Percentiles rank a stretch among this genome's conserved stretches.
Conservation (phyloP, 352 stramenopile genomes). For the Pythium vanterpoolii region DNA sequence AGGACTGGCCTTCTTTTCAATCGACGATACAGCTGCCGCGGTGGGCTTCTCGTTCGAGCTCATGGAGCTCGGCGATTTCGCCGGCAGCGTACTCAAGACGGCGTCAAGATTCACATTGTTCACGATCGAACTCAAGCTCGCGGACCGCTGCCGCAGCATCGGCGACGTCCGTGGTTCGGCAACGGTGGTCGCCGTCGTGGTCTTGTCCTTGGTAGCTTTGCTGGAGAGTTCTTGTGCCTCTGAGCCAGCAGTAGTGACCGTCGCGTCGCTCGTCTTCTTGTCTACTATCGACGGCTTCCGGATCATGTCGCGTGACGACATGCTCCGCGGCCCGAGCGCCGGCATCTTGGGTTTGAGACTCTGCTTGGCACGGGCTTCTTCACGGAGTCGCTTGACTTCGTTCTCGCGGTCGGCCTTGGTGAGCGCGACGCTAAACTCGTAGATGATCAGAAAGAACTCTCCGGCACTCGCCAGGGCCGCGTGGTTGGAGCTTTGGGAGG, state of each 20-base stretch:
- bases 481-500: conserved; percentile 20
- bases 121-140: conserved; percentile 30
- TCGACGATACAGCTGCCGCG: neutral
- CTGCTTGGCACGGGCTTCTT: conserved; percentile 55
- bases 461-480: conserved; percentile 38
- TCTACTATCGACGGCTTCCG: conserved; percentile 10
- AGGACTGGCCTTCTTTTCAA: conserved; percentile 8
- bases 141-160: conserved; percentile 24
- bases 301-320: conserved; percentile 26
- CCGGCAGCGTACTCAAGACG: conserved; percentile 7
- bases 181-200: neutral
- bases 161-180: conserved; percentile 20
- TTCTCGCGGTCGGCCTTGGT: conserved; percentile 77
- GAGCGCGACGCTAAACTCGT: conserved; percentile 78
- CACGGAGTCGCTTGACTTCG: conserved; percentile 61
- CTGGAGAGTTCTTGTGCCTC: conserved; percentile 19
- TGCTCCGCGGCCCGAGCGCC: conserved; percentile 20
- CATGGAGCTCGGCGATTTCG: conserved; percentile 4
- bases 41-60: conserved; percentile 4
- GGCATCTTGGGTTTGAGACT: conserved; percentile 33
- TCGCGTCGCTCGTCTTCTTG: conserved; percentile 6
- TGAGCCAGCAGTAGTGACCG: conserved; percentile 1
- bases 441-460: conserved; percentile 70
- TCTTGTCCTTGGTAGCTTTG: conserved; percentile 26
- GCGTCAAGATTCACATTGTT: conserved; percentile 21